Conservation (phyloP, 352 stramenopile species). For the Pseudoperonospora humuli region DNA sequence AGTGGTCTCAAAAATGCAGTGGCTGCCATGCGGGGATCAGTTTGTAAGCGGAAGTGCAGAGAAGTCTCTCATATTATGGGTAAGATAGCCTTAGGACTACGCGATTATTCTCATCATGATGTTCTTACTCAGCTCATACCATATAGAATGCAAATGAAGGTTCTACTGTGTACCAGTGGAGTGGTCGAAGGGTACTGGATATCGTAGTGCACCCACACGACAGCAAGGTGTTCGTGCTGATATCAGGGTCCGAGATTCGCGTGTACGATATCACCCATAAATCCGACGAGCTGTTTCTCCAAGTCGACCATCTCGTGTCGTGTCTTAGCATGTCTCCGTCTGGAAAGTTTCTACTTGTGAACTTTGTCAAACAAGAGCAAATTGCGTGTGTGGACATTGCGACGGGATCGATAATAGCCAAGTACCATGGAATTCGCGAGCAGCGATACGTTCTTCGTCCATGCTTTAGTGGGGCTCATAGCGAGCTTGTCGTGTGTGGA, state of each 20-base stretch:
- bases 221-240: constrained; percentile 49
- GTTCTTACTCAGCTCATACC: neutral
- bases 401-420: constrained; percentile 33
- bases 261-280: constrained; percentile 54
- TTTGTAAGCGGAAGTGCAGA: constrained; percentile 68
- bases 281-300: constrained; percentile 50
- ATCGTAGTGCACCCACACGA: constrained; percentile 47
- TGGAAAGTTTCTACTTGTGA: constrained; percentile 48
- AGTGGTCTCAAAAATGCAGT: constrained; percentile 40
- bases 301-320: constrained; percentile 46
- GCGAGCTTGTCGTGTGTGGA: constrained; percentile 49
- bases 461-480: constrained; percentile 45
- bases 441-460: constrained; percentile 57
- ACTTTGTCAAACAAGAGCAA: constrained; percentile 54
- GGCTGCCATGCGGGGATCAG: constrained; percentile 45
- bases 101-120: neutral
- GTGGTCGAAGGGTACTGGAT: constrained; percentile 51
- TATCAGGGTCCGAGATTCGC: constrained; percentile 45
- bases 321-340: constrained; percentile 38
- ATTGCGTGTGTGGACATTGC: constrained; percentile 46
- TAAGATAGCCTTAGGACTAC: constrained; percentile 15
- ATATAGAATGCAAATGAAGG: constrained; percentile 42
- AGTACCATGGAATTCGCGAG: constrained; percentile 48
- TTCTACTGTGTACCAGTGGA: constrained; percentile 59
- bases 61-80: constrained; percentile 70